These are phyloP conservation scores for Solanum peruvianum DNA, from an alignment of 257 asterid genomes.

Conservation along the genomic window DNA sequence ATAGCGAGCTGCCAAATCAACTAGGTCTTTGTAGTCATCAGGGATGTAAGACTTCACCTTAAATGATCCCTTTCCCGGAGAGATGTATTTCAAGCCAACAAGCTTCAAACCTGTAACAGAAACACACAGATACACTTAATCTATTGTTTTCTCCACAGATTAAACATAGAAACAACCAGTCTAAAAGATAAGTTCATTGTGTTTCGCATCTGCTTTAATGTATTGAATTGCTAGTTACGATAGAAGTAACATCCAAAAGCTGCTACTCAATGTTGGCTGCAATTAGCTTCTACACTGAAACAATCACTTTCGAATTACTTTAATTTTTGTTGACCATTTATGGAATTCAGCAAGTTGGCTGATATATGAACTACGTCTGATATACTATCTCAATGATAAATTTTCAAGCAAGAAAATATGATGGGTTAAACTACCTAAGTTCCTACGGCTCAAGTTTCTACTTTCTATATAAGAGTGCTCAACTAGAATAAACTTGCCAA, in stretches of 20 bases:
- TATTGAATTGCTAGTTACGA: neutral
- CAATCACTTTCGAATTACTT: neutral
- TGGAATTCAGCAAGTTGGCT: neutral
- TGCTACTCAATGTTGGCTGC: neutral
- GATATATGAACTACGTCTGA: neutral
- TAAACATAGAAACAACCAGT: neutral
- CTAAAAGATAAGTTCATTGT: neutral
- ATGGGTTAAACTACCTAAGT: neutral
- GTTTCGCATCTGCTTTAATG: neutral
- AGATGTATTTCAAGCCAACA: slow-evolving; percentile 60
- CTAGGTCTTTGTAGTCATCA: slow-evolving; percentile 32
- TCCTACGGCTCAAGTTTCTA: neutral
- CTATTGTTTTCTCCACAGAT: neutral
- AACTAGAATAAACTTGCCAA: neutral
- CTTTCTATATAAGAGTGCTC: neutral
- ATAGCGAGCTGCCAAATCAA: slow-evolving; percentile 46
- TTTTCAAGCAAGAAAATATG: neutral
- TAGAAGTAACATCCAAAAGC: neutral
- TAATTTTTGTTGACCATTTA: neutral
- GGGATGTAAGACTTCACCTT: slow-evolving; percentile 58
- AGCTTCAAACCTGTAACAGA: slow-evolving; percentile 58
- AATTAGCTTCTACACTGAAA: neutral
- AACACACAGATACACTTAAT: neutral
- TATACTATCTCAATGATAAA: neutral
- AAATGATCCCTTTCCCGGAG: slow-evolving; percentile 51